Percentiles rank a stretch among this genome's conserved stretches.
These are phyloP conservation scores for Hansenula anomala DNA, from an alignment of 1,139 yeast species.

Conservation along the genomic window DNA sequence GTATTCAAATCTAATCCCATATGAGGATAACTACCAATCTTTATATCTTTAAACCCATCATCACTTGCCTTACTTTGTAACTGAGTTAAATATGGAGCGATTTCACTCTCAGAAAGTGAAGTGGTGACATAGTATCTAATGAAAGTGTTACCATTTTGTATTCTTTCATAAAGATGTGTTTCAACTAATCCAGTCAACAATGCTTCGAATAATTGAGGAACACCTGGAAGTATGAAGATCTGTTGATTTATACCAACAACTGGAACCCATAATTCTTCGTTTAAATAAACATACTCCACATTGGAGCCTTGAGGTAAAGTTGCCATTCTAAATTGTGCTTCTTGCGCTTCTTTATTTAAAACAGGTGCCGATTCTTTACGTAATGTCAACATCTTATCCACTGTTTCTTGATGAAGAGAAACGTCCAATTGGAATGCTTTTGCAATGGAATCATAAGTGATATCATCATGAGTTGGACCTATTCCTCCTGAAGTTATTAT, in stretches of 20 bases:
- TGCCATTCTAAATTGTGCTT: constrained; percentile 75
- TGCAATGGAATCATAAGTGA: constrained; percentile 70
- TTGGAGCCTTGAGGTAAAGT: constrained; percentile 51
- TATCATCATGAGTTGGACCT: constrained; percentile 90
- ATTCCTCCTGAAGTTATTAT: constrained; percentile 78
- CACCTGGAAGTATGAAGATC: constrained; percentile 75
- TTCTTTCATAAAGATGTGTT: constrained; percentile 16
- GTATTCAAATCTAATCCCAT: constrained; percentile 58
- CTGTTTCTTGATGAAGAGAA: constrained; percentile 51
- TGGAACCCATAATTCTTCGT: constrained; percentile 76
- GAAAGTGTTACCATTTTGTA: constrained; percentile 22
- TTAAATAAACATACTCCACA: constrained; percentile 49
- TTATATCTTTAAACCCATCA: constrained; percentile 40
- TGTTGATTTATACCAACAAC: constrained; percentile 58
- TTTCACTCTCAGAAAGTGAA: constrained; percentile 51
- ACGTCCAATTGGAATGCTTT: constrained; percentile 53
- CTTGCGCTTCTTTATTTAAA: constrained; percentile 40
- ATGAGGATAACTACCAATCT: constrained; percentile 85
- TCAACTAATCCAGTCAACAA: constrained; percentile 39
- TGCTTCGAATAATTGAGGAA: constrained; percentile 64
- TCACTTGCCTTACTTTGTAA: constrained; percentile 44
- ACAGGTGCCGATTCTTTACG: constrained; percentile 36
- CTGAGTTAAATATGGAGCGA: constrained; percentile 58
- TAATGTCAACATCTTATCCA: constrained; percentile 50
- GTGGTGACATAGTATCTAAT: constrained; percentile 63